Percentiles rank a stretch among this genome's conserved stretches.
Conservation (phyloP, 805 yeast genomes). For the Tetrapisispora iriomotensis region DNA sequence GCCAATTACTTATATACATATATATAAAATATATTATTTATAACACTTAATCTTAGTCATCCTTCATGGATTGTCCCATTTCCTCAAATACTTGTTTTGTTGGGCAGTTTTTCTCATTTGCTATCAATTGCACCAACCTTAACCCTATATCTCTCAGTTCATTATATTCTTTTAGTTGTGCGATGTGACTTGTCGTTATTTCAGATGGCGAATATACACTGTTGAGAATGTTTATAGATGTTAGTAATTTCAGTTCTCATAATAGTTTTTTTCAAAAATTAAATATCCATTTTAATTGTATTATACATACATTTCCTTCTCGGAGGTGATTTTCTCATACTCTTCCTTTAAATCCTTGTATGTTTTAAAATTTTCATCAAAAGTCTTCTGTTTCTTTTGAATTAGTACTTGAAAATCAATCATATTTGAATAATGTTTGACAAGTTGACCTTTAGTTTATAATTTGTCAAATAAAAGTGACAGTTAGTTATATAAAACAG, state of each 20-base stretch:
- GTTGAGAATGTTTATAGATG: background rate
- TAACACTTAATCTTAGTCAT: constrained; percentile 2
- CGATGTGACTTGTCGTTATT: constrained; percentile 33
- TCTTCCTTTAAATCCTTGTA: constrained; percentile 4
- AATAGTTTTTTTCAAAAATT: background rate
- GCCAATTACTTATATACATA: background rate
- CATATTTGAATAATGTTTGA: too few relatives aligned
- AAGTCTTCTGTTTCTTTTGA: constrained; percentile 2
- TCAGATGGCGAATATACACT: background rate
- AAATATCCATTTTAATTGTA: too few relatives aligned
- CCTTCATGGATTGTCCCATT: constrained; percentile 32
- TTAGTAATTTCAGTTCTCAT: background rate
- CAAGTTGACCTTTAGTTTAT: background rate
- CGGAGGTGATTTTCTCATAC: constrained; percentile 6
- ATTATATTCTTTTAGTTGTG: constrained; percentile 45
- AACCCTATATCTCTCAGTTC: constrained; percentile 55
- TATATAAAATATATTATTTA: background rate
- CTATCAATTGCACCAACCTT: constrained; percentile 47
- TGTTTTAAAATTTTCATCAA: constrained; percentile 3
- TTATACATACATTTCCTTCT: constrained; percentile 10
- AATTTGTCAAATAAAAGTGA: too few relatives aligned
- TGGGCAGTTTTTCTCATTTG: constrained; percentile 44
- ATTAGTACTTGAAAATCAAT: constrained; percentile 1
- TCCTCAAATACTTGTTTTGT: constrained; percentile 43
- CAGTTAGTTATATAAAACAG: too few relatives aligned